Evolutionary conservation across 352 stramenopile genomes (phyloP).

Genomic region (Globisporangium irregulare): DNA sequence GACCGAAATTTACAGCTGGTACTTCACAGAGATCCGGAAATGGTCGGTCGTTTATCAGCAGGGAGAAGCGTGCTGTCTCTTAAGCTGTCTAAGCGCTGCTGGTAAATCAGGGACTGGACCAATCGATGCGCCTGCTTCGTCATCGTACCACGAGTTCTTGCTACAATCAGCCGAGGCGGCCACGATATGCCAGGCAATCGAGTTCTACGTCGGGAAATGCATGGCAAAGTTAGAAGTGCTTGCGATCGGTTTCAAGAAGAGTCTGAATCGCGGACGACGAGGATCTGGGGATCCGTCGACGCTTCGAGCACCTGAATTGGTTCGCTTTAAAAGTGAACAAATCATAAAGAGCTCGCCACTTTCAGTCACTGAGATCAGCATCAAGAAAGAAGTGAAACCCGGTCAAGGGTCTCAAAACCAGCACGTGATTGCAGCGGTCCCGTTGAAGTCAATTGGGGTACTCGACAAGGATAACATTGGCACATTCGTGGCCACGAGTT

Average conservation of each 20-base stretch:
- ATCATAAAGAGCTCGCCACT: constrained; percentile 3
- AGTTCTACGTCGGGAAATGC: constrained; percentile 79
- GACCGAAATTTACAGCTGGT: constrained; percentile 61
- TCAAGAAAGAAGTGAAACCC: neutral
- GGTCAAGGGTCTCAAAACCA: neutral
- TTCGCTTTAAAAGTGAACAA: constrained; percentile 14
- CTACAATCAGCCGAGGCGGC: constrained; percentile 55
- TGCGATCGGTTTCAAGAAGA: constrained; percentile 28
- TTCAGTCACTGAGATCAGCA: neutral
- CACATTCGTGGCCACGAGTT: neutral
- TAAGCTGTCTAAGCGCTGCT: constrained; percentile 40
- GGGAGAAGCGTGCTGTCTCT: constrained; percentile 49
- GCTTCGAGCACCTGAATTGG: constrained; percentile 1
- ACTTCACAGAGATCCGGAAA: constrained; percentile 78
- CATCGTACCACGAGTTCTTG: constrained; percentile 44
- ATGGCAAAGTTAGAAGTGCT: constrained; percentile 75
- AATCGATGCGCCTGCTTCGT: neutral
- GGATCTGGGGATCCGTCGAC: constrained; percentile 1
- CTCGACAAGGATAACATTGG: neutral
- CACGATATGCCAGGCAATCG: constrained; percentile 58
- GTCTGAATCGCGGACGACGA: constrained; percentile 6
- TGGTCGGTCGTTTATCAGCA: constrained; percentile 67
- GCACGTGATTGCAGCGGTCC: constrained; percentile 4
- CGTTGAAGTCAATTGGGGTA: constrained; percentile 6
- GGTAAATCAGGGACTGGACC: neutral